Evolutionary conservation across 768 basidiomycete species (phyloP).

Genomic region (Serendipita vermifera): DNA sequence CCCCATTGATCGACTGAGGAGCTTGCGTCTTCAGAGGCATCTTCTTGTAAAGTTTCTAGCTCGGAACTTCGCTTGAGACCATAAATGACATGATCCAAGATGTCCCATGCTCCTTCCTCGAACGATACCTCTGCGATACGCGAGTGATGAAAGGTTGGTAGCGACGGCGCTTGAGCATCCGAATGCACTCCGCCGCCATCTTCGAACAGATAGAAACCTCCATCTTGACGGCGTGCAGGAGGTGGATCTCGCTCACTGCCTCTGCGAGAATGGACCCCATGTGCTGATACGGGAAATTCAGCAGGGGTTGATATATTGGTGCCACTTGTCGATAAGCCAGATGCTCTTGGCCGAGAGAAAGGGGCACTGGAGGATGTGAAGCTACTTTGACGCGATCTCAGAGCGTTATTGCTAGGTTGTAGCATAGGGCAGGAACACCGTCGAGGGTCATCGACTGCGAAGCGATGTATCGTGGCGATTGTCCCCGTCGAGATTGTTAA

Average conservation of each 20-base stretch:
- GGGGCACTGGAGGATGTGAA: slow-evolving; percentile 29
- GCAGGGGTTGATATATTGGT: slow-evolving; percentile 23
- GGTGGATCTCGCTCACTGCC: slow-evolving; percentile 52
- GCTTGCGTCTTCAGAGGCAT: slow-evolving; percentile 13
- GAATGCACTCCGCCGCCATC: slow-evolving; percentile 15
- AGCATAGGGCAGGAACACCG: slow-evolving; percentile 54
- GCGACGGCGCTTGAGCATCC: slow-evolving; percentile 17
- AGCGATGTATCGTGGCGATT: slow-evolving; percentile 52
- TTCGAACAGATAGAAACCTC: slow-evolving; percentile 21
- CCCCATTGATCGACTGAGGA: slow-evolving; percentile 13
- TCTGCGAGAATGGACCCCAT: slow-evolving; percentile 63
- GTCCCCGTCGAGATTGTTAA: slow-evolving; percentile 55
- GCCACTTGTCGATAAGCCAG: slow-evolving; percentile 32
- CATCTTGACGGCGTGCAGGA: slow-evolving; percentile 32
- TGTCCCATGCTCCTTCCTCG: slow-evolving; percentile 72
- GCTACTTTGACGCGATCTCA: slow-evolving; percentile 54
- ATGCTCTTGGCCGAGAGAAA: slow-evolving; percentile 38
- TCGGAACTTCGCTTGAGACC: slow-evolving; percentile 54
- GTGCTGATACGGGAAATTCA: slow-evolving; percentile 69
- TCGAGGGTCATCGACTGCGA: slow-evolving; percentile 41
- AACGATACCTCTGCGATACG: slow-evolving; percentile 32
- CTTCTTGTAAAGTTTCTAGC: slow-evolving; percentile 26
- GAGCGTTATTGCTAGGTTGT: slow-evolving; percentile 30
- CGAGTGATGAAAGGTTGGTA: slow-evolving; percentile 27
- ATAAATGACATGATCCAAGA: slow-evolving; percentile 37